A percentile compares a stretch with the other conserved stretches of the same genome.
Evolutionary conservation across 148 eudicot genomes (phyloP).

Genomic region (Rhododendron griersonianum): DNA sequence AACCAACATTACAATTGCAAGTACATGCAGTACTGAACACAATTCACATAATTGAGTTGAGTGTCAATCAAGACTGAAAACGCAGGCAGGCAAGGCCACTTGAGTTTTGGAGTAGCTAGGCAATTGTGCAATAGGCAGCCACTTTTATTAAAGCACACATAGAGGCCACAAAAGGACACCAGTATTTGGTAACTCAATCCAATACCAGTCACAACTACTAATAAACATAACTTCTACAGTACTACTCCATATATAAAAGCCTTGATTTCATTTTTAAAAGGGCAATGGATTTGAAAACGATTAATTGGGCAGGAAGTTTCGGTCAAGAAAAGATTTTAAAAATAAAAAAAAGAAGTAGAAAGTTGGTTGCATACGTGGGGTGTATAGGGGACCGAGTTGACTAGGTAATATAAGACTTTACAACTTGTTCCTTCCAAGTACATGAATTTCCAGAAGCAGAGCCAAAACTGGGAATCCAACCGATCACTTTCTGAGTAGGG

Average conservation of each 20-base stretch:
- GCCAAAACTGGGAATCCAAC: conserved; percentile 29
- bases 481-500: conserved; percentile 21
- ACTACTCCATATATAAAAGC: background rate
- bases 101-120: conserved; percentile 15
- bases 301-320: background rate
- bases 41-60: conserved; percentile 2
- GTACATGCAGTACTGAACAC: background rate
- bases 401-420: background rate
- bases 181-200: conserved; percentile 32
- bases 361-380: conserved; percentile 5
- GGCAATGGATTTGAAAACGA: background rate
- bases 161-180: conserved; percentile 21
- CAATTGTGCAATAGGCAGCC: conserved; percentile 5
- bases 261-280: background rate
- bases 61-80: conserved; percentile 11
- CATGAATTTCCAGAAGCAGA: background rate
- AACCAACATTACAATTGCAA: background rate
- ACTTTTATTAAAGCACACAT: background rate
- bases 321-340: background rate
- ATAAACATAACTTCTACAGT: background rate
- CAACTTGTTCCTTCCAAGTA: conserved; percentile 1
- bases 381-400: conserved; percentile 12
- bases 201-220: background rate
- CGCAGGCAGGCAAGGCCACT: background rate
- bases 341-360: background rate